Base-by-base conservation (phyloP, 768 basidiomycete genomes). In the Gloeopeniophorella convolvens region DNA sequence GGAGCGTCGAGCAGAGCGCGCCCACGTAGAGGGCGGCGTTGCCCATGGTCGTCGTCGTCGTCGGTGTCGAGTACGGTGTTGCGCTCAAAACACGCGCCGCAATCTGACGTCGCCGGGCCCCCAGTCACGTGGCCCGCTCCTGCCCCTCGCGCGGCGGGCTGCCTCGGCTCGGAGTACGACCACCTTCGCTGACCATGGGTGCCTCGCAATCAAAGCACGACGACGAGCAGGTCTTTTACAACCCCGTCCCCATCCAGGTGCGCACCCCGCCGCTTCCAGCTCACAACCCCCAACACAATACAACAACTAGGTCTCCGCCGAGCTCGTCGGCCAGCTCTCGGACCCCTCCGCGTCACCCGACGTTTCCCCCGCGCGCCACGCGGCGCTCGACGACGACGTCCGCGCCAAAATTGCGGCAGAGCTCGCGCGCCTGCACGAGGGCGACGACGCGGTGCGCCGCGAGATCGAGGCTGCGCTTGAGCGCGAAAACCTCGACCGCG, bases 281-380 rank as follows among this genome's bases (percentile, higher is more conserved):
- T 33, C 56, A 52, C 12, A 20, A 37, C 11, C 31, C 18, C 27
- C 33, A 44, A 16, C 59, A n/a, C n/a, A n/a, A n/a, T n/a, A n/a
- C n/a, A n/a, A n/a, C n/a, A n/a, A n/a, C n/a, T n/a, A 93, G 89
- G 88, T 94, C 69, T 86, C 86, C n/a, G 78, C 78, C 40, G 80
- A 85, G 65, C 80, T 94, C 50, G 81, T 93, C 62, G 80, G 85
- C 70, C 80, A 83, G 50, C 82, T 93, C 55, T 73, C 81, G 16
- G 82, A 89, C 68, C 71, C 76, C 51, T 65, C 77, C 30, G 75
- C 78, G 35, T 73, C 82, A 1, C 68, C 83, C 9, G 74, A 74
- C 41, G 79, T 81, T 3, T 72, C 79, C 12, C 75, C 81, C 9
- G 80, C 81, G 53, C 81, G 86, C 33, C 90, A 91, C 67, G 72